Conservation (phyloP, 805 yeast species). For the Spathaspora boniae region DNA sequence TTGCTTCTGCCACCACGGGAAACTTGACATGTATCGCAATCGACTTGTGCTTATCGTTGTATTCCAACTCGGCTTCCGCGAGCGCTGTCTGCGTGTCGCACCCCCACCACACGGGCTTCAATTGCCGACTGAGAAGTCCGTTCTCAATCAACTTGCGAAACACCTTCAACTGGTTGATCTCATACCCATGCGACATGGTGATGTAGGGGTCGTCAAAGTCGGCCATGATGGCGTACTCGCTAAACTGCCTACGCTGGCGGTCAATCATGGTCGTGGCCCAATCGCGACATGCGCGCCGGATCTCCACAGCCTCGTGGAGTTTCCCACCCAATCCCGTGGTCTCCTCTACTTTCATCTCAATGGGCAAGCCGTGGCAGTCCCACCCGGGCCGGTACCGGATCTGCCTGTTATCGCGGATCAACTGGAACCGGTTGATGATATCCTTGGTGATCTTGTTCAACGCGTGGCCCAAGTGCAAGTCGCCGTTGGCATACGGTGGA, state of each 20-base stretch:
- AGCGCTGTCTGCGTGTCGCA: conserved; percentile 89
- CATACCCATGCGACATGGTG: conserved; percentile 71
- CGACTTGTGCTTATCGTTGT: conserved; percentile 67
- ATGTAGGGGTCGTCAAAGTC: conserved; percentile 73
- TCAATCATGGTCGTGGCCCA: conserved; percentile 70
- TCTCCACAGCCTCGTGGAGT: conserved; percentile 42
- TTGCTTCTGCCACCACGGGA: conserved; percentile 32
- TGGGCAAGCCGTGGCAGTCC: conserved; percentile 99
- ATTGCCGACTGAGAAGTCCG: conserved; percentile 74
- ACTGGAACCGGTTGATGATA: conserved; percentile 68
- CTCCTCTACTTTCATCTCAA: conserved; percentile 74
- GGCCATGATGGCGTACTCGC: conserved; percentile 74
- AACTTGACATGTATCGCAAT: conserved; percentile 68
- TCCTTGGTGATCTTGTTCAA: conserved; percentile 88
- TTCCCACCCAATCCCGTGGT: conserved; percentile 19
- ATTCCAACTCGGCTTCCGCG: conserved; percentile 95
- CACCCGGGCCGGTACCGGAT: conserved; percentile 88
- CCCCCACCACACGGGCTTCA: conserved; percentile 97
- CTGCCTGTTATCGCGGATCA: conserved; percentile 52
- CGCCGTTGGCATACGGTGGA: conserved; percentile 98
- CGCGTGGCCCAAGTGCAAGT: conserved; percentile 88
- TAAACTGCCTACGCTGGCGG: conserved; percentile 61
- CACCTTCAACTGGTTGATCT: conserved; percentile 66
- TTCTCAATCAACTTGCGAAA: conserved; percentile 63
- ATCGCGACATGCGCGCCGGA: conserved; percentile 60